A percentile compares a stretch with the other conserved stretches of the same genome.
Conservation (phyloP, 345 rosid genomes). For the Citrus sp. region DNA sequence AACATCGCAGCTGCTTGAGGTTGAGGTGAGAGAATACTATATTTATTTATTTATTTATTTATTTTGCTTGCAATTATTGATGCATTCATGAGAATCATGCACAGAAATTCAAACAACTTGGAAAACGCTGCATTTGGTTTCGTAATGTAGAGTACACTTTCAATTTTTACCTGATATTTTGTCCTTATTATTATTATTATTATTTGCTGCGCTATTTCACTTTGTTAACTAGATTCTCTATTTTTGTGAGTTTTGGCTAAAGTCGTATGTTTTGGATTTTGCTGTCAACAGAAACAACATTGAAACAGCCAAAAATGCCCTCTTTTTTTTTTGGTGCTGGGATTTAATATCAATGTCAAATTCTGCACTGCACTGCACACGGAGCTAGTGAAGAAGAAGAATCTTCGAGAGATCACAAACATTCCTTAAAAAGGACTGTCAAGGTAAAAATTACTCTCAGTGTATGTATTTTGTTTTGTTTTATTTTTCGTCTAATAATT, state of each 20-base stretch:
- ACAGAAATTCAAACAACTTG: neutral
- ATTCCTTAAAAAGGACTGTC: conserved; percentile 33
- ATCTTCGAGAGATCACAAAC: conserved; percentile 34
- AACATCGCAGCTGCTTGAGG: conserved; percentile 20
- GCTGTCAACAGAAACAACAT: conserved; percentile 14
- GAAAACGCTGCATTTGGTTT: neutral
- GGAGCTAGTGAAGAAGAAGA: conserved; percentile 31
- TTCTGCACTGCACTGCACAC: conserved; percentile 25
- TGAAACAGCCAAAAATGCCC: neutral
- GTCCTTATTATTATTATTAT: neutral
- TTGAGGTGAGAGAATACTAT: conserved; percentile 17
- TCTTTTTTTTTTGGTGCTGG: neutral
- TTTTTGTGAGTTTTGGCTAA: neutral
- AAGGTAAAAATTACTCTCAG: conserved; percentile 19
- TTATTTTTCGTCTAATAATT: neutral
- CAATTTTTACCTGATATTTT: neutral
- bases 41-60: neutral
- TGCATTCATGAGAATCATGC: neutral
- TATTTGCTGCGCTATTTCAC: neutral
- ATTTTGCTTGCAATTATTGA: neutral
- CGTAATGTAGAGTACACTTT: neutral
- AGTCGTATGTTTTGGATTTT: conserved; percentile 3
- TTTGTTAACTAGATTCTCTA: conserved; percentile 4
- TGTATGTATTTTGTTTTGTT: conserved; percentile 7
- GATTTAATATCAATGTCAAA: neutral